A percentile compares a stretch with the other conserved stretches of the same genome.
Evolutionary conservation across 1,284 basidiomycete species (phyloP).

Genomic region (Stygiomarasmius scandens): DNA sequence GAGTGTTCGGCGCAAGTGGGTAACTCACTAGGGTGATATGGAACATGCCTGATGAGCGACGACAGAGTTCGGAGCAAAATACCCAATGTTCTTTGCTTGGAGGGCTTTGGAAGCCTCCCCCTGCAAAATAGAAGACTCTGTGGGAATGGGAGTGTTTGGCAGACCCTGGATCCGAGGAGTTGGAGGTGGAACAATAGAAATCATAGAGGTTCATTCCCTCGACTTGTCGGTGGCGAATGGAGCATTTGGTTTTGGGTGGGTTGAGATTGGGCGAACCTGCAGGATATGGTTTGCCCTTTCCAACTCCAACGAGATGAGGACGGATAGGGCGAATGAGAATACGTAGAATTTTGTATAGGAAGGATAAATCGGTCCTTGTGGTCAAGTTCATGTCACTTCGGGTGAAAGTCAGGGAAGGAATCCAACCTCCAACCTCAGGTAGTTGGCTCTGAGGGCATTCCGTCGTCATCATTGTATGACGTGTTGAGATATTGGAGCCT

Average conservation of each 20-base stretch:
- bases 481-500: too few relatives aligned
- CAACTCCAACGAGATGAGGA: neutral
- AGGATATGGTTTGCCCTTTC: neutral
- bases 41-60: neutral
- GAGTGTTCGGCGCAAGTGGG: neutral
- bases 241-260: neutral
- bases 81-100: neutral
- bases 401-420: too few relatives aligned
- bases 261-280: neutral
- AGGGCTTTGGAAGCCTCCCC: conserved; percentile 1
- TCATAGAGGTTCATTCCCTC: conserved; percentile 1
- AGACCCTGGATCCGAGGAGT: neutral
- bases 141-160: neutral
- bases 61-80: neutral
- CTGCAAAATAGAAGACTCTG: neutral
- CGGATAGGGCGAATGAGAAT: neutral
- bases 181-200: neutral
- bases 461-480: too few relatives aligned
- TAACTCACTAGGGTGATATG: neutral
- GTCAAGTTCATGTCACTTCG: neutral
- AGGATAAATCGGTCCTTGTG: neutral
- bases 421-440: too few relatives aligned
- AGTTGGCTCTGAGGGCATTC: too few relatives aligned
- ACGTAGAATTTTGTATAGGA: neutral
- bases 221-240: neutral